Evolutionary conservation across 1,284 basidiomycete species (phyloP).

Genomic region (Volvariella volvacea): DNA sequence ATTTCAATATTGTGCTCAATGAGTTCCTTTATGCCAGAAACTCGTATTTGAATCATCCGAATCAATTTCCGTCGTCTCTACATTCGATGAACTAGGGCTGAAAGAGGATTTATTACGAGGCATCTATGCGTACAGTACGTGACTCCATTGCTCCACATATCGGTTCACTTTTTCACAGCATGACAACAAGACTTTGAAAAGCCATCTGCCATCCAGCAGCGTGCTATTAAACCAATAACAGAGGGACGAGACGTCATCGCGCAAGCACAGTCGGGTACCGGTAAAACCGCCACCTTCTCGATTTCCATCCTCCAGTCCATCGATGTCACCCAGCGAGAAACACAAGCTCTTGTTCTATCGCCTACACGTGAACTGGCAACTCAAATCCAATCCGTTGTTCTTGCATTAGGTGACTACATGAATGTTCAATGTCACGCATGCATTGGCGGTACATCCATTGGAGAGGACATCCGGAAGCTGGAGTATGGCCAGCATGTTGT

Average conservation of each 20-base stretch:
- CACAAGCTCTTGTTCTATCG: conserved; percentile 93
- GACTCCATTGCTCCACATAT: conserved; percentile 1
- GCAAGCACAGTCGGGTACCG: conserved; percentile 98
- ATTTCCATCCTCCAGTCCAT: conserved; percentile 94
- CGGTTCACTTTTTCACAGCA: conserved; percentile 7
- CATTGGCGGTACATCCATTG: conserved; percentile 96
- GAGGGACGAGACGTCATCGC: conserved; percentile 96
- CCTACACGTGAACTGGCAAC: conserved; percentile 94
- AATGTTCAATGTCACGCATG: conserved; percentile 99
- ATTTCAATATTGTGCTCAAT: conserved; percentile 4
- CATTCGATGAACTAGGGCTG: conserved; percentile 89
- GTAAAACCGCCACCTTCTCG: conserved; percentile 99
- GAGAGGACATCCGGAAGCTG: conserved; percentile 97
- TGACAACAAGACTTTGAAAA: conserved; percentile 88
- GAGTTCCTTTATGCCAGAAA: conserved; percentile 47
- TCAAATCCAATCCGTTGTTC: conserved; percentile 97
- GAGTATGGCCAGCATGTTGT: conserved; percentile 99
- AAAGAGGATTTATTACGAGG: conserved; percentile 96
- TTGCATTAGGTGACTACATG: conserved; percentile 98
- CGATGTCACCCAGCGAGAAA: conserved; percentile 92
- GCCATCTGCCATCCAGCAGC: conserved; percentile 97
- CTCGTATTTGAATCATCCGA: conserved; percentile 98
- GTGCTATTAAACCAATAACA: conserved; percentile 93
- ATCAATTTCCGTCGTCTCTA: conserved; percentile 80
- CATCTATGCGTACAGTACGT: conserved; percentile 97